Percentiles rank a stretch among this genome's conserved stretches.
Evolutionary conservation across 2,329 filamentous ascomycete species (phyloP).

Genomic region (Neofusicoccum cordaticola): DNA sequence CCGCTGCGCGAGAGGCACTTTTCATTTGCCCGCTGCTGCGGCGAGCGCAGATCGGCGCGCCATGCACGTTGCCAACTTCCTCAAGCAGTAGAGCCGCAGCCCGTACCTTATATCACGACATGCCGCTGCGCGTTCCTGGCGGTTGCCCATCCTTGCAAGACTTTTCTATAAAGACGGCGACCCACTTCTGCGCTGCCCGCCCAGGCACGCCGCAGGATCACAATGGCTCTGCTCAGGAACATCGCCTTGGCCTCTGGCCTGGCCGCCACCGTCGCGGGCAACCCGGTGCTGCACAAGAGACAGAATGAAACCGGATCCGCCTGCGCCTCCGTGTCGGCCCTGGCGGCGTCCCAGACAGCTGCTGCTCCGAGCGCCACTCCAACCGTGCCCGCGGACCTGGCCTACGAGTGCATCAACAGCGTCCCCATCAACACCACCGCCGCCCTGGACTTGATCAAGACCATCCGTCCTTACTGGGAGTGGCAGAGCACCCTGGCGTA

Average conservation of each 20-base stretch:
- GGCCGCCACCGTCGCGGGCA: neutral
- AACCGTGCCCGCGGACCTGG: slow-evolving; percentile 42
- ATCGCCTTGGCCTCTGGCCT: slow-evolving; percentile 1
- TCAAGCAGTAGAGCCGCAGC: slow-evolving; percentile 1
- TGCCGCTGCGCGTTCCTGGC: neutral
- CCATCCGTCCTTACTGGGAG: slow-evolving; percentile 42
- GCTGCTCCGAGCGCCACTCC: slow-evolving; percentile 21
- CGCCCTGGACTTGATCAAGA: slow-evolving; percentile 38
- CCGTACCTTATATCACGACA: neutral
- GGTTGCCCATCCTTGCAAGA: neutral
- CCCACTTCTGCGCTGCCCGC: neutral
- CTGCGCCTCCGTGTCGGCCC: slow-evolving; percentile 17
- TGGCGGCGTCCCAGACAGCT: slow-evolving; percentile 15
- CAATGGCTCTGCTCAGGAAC: slow-evolving; percentile 4
- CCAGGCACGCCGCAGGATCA: neutral
- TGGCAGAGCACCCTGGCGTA: slow-evolving; percentile 48
- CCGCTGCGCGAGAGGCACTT: neutral
- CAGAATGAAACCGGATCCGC: slow-evolving; percentile 13
- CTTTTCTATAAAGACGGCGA: neutral
- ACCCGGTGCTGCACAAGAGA: neutral
- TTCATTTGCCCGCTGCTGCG: neutral
- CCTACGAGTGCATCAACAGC: slow-evolving; percentile 45
- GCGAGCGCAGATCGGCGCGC: neutral
- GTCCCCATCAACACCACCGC: slow-evolving; percentile 45
- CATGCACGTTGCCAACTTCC: neutral